A percentile compares a stretch with the other conserved stretches of the same genome.
These are phyloP conservation scores for Phytophthora foliorum DNA, from an alignment of 352 stramenopile species.

Conservation along the genomic window DNA sequence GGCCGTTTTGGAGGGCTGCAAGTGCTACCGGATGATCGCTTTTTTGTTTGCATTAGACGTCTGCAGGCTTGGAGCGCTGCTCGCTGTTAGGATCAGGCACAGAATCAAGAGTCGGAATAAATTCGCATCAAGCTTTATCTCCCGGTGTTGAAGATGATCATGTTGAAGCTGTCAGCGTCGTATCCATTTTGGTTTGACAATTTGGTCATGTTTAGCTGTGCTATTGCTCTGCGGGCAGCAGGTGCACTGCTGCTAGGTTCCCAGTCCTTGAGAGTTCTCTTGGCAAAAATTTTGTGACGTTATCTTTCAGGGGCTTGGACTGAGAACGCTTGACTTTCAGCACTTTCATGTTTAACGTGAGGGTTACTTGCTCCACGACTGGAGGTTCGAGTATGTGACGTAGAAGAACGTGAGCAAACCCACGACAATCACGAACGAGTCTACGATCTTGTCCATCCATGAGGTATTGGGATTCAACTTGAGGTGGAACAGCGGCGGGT, in stretches of 20 bases:
- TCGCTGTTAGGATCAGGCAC: slow-evolving; percentile 15
- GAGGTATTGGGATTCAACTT: slow-evolving; percentile 67
- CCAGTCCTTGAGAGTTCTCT: neutral
- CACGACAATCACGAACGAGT: slow-evolving; percentile 65
- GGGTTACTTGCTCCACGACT: slow-evolving; percentile 64
- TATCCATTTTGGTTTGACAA: too few species aligned
- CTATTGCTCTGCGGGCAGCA: too few species aligned
- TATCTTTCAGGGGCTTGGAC: neutral
- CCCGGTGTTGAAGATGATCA: neutral
- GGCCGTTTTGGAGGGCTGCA: slow-evolving; percentile 15
- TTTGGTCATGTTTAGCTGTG: neutral
- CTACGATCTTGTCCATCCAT: slow-evolving; percentile 63
- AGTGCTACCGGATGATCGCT: neutral
- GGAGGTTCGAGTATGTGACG: slow-evolving; percentile 84
- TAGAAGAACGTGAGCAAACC: slow-evolving; percentile 85
- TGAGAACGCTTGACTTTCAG: neutral
- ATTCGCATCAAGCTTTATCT: slow-evolving; percentile 25
- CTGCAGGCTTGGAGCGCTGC: slow-evolving; percentile 5
- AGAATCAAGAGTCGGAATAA: slow-evolving; percentile 16
- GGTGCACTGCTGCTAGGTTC: too few species aligned
- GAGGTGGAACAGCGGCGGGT: slow-evolving; percentile 82
- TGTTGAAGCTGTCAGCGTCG: too few species aligned
- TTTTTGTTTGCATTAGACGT: slow-evolving; percentile 33
- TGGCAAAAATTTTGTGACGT: neutral
- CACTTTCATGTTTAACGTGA: neutral